Percentiles rank a stretch among this genome's conserved stretches.
These are phyloP conservation scores for Echria macrotheca DNA, from an alignment of 495 filamentous ascomycete species.

Conservation along the genomic window DNA sequence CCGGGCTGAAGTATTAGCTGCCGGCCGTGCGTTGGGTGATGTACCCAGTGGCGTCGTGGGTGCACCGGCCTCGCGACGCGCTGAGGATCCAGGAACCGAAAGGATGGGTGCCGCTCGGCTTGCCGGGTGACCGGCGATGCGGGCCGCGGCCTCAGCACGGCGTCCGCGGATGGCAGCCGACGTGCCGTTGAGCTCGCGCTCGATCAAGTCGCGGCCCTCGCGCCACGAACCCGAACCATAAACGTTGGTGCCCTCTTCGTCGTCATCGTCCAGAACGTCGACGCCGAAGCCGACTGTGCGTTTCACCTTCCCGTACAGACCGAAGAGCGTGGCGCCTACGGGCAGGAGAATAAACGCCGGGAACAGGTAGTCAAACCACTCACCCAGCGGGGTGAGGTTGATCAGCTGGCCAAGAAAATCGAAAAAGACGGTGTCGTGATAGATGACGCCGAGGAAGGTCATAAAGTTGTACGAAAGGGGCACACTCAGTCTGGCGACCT, in stretches of 20 bases:
- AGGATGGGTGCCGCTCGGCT: constrained; percentile 32
- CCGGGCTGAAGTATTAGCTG: constrained; percentile 29
- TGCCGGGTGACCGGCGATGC: constrained; percentile 21
- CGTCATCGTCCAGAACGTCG: constrained; percentile 68
- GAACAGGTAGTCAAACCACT: constrained; percentile 82
- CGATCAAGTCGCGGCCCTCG: constrained; percentile 89
- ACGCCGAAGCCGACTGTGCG: constrained; percentile 71
- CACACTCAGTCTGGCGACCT: constrained; percentile 84
- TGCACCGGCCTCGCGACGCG: constrained; percentile 11
- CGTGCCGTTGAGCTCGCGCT: constrained; percentile 71
- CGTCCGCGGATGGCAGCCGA: constrained; percentile 32
- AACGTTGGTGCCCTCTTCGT: constrained; percentile 55
- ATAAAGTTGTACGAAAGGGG: constrained; percentile 94
- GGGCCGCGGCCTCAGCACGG: constrained; percentile 27
- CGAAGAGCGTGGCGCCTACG: constrained; percentile 75
- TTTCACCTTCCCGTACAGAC: constrained; percentile 77
- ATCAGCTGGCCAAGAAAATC: constrained; percentile 78
- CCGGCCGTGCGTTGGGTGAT: constrained; percentile 32
- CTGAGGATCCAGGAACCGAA: constrained; percentile 29
- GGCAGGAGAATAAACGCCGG: constrained; percentile 81
- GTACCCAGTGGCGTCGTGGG: constrained; percentile 39
- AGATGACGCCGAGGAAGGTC: constrained; percentile 72
- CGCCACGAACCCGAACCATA: constrained; percentile 84
- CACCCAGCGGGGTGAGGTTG: constrained; percentile 75
- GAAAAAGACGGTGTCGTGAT: constrained; percentile 73